Conservation (phyloP, 2,329 filamentous ascomycete genomes). For the Cyclaneusma minus region DNA sequence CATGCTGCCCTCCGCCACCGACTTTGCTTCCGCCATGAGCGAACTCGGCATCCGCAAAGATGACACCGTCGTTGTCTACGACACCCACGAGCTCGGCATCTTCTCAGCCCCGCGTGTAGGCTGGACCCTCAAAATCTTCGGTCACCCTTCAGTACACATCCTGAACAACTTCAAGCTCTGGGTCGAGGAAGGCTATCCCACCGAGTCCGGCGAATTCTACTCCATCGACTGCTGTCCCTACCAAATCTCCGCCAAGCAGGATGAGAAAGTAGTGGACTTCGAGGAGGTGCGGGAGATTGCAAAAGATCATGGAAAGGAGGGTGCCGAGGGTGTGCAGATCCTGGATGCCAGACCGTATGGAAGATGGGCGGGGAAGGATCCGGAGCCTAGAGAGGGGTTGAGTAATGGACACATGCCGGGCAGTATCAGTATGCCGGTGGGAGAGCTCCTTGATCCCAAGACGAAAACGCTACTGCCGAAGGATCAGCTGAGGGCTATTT, state of each 20-base stretch:
- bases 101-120: slow-evolving; percentile 87
- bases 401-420: slow-evolving; percentile 87
- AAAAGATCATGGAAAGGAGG: slow-evolving; percentile 65
- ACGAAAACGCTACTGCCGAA: slow-evolving; percentile 67
- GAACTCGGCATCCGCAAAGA: slow-evolving; percentile 74
- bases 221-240: slow-evolving; percentile 50
- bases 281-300: slow-evolving; percentile 71
- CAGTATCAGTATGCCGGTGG: slow-evolving; percentile 69
- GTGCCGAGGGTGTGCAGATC: slow-evolving; percentile 69
- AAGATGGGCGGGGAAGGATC: slow-evolving; percentile 67
- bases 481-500: slow-evolving; percentile 58
- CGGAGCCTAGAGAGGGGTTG: slow-evolving; percentile 74
- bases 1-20: slow-evolving; percentile 74
- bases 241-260: slow-evolving; percentile 41
- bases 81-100: slow-evolving; percentile 78
- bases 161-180: slow-evolving; percentile 95
- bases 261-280: slow-evolving; percentile 58
- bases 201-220: slow-evolving; percentile 64
- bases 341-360: slow-evolving; percentile 72
- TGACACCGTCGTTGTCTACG: slow-evolving; percentile 88
- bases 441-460: slow-evolving; percentile 62
- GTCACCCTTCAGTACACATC: slow-evolving; percentile 75
- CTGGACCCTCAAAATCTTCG: slow-evolving; percentile 86
- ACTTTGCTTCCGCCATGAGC: slow-evolving; percentile 80
- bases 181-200: slow-evolving; percentile 69